These are phyloP conservation scores for Phytophthora hybrid DNA, from an alignment of 352 stramenopile species.

Conservation along the genomic window DNA sequence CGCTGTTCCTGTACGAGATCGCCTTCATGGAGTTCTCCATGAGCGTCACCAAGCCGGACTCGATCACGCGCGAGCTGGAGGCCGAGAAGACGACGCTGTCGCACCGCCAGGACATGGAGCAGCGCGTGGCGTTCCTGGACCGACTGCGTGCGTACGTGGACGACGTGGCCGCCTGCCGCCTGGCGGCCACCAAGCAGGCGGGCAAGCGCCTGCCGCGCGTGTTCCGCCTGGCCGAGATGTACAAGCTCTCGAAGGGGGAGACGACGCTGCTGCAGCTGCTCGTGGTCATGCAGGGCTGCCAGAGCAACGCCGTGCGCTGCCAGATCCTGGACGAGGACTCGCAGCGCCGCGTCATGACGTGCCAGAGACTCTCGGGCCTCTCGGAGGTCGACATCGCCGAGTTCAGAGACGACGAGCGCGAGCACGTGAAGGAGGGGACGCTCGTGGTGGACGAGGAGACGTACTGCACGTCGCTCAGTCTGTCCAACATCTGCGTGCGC, in stretches of 20 bases:
- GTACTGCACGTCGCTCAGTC: slow-evolving; percentile 75
- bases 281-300: slow-evolving; percentile 83
- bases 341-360: slow-evolving; percentile 77
- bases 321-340: slow-evolving; percentile 89
- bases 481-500: slow-evolving; percentile 86
- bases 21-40: slow-evolving; percentile 89
- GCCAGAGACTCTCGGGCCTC: slow-evolving; percentile 76
- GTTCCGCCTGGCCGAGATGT: slow-evolving; percentile 79
- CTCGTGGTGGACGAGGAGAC: slow-evolving; percentile 86
- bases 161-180: slow-evolving; percentile 59
- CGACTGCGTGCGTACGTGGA: slow-evolving; percentile 69
- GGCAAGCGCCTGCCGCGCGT: slow-evolving; percentile 61
- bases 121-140: slow-evolving; percentile 75
- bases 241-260: slow-evolving; percentile 78
- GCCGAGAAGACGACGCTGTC: slow-evolving; percentile 62
- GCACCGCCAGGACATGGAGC: slow-evolving; percentile 80
- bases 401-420: slow-evolving; percentile 86
- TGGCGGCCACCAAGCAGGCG: slow-evolving; percentile 51
- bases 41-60: slow-evolving; percentile 85
- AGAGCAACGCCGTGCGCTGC: slow-evolving; percentile 85
- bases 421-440: slow-evolving; percentile 90
- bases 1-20: slow-evolving; percentile 87
- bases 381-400: slow-evolving; percentile 90
- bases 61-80: slow-evolving; percentile 48
- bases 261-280: slow-evolving; percentile 85